Evolutionary conservation across 164 flowering plant genomes (phyloP), one percentile per base, ranked within the genome.

Genomic region (Vitis rotundifolia): DNA sequence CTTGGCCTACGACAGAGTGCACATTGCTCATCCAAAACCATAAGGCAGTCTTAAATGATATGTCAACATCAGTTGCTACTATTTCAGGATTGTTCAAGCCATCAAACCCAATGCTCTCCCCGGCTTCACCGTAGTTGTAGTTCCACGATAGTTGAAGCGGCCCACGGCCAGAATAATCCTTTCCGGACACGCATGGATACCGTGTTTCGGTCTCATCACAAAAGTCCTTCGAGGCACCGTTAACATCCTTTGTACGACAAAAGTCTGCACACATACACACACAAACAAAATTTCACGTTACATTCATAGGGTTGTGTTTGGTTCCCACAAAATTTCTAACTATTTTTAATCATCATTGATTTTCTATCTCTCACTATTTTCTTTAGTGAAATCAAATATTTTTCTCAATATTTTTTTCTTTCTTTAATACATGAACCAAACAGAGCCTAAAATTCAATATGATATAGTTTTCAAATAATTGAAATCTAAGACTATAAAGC

Each of bases 161-260:
- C 6, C 44, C 6, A 3, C 44, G 6, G 0, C 44, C 4, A 16
- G 53, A 53, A 66, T 70, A 71, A 59, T 26, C 55, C 52, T 57
- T 63, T 19, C 47, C 52, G 2, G 62, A 48, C 9, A 9, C 26
- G 13, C 73, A 71, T 8, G 68, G 73, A 8, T 57, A 31, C 44
- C 6, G 57, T 15, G 55, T 1, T 19, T 63, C 54, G 16, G 3
- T 55, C 10, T 13, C 55, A 18, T 54, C 68, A 15, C 68, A 64
- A 14, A 56, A 71, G 49, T 71, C 56, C 26, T 22, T 44, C 3
- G 68, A 54, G 4, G 68, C 14, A 22, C 73, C 73, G 11, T 70
- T 22, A 2, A 37, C 22, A n/a, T 71, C 73, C 14, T 63, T 50
- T 63, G 53, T 64, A 26, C 54, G 57, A 37, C 73, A 71, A 18